Evolutionary conservation across 148 eudicot genomes (phyloP).

Genomic region (Fallopia convolvulus): DNA sequence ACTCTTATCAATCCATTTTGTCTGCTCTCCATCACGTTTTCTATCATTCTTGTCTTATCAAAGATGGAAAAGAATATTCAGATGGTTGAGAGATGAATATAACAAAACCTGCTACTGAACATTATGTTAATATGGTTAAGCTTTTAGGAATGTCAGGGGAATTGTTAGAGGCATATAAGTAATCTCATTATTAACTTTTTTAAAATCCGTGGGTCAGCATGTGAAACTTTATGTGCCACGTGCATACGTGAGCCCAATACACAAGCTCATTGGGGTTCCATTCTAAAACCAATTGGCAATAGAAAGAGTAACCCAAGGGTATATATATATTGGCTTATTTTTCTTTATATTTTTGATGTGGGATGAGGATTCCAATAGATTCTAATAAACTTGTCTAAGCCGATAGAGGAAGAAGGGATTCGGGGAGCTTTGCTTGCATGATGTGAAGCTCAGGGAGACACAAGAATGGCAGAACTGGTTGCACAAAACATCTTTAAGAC

Average conservation of each 20-base stretch:
- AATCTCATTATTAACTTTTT: no score
- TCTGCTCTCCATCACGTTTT: constrained; percentile 65
- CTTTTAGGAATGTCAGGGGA: constrained; percentile 70
- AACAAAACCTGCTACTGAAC: constrained; percentile 53
- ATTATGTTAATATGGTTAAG: constrained; percentile 69
- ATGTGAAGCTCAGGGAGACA: constrained; percentile 59
- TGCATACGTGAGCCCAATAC: no score
- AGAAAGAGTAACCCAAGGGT: no score
- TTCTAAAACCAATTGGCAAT: no score
- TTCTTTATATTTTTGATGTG: no score
- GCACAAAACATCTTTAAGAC: constrained; percentile 29
- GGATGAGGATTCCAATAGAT: no score
- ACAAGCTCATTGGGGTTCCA: no score
- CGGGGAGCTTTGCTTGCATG: constrained; percentile 88
- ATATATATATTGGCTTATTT: no score
- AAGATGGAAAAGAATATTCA: constrained; percentile 41
- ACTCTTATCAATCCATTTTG: constrained; percentile 63
- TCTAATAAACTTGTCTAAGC: constrained; percentile 28
- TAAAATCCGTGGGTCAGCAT: no score
- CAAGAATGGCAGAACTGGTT: constrained; percentile 42
- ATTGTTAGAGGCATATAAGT: constrained; percentile 60
- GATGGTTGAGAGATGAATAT: constrained; percentile 50
- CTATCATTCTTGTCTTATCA: constrained; percentile 64
- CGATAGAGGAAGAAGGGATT: constrained; percentile 53
- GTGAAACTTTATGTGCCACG: no score